Evolutionary conservation across 495 filamentous ascomycete species (phyloP), one percentile per base, ranked within the genome.

Genomic region (Penicillium antarcticum): DNA sequence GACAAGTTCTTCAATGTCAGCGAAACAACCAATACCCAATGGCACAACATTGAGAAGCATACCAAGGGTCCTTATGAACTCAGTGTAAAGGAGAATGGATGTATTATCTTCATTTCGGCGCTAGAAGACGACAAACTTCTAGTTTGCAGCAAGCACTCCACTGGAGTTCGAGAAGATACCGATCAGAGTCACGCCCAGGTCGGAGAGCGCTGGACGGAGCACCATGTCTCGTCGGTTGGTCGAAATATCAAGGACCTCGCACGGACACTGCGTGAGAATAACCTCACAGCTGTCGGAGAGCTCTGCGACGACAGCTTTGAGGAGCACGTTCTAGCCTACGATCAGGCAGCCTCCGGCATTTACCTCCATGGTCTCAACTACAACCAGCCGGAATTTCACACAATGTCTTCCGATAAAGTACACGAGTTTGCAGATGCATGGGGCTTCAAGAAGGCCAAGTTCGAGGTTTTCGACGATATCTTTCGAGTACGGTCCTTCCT

Each of bases 101-200:
- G 94, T 61, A 98, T 98, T 68, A 97, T 98, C 39, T 98, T 98
- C 73, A 88, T 97, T 39, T 87, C 89, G 19, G 94, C 90, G 8
- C 75, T 98, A 19, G 87, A 94, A 57, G 91, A 95, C 57, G 92
- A 79, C 37, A 87, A 87, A 1, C 72, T 98, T 19, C 75, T 98
- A 6, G 91, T 97, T 14, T 97, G 92, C 79, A 97, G 92, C 76
- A 98, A 98, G 64, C 95, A 98, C 70, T 97, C 94, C 8, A 96
- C 91, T 2, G 94, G 94, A 18, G 71, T 76, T 17, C 79, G 94
- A 18, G 60, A 64, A 10, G 89, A 95, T 60, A 63, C 70, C 17
- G 77, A 80, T 11, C 36, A 86, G 33, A 96, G 89, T 70, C 94
- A 98, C 73, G 90, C 95, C 2, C 72, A 78, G 45, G 90, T 83